These are phyloP conservation scores for Nitzschia sp. DNA, from an alignment of 108 stramenopile genomes.

Conservation along the genomic window DNA sequence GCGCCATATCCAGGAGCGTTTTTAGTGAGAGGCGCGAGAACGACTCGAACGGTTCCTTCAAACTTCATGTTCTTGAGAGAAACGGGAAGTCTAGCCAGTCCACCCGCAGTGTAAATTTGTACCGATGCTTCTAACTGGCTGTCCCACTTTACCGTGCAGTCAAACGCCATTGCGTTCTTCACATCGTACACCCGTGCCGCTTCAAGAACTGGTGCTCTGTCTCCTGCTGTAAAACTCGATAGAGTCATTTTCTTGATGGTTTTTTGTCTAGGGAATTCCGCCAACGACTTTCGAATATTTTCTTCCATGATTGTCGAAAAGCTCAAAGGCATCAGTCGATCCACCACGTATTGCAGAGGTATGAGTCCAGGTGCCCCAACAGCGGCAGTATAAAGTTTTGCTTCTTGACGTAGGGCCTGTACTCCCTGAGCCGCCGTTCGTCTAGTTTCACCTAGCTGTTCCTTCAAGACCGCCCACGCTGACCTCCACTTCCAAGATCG, in stretches of 20 bases:
- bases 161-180: slow-evolving; percentile 37
- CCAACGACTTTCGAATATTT: slow-evolving; percentile 34
- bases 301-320: slow-evolving; percentile 41
- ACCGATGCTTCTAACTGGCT: slow-evolving; percentile 33
- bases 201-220: slow-evolving; percentile 33
- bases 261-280: slow-evolving; percentile 24
- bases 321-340: slow-evolving; percentile 45
- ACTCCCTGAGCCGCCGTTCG: slow-evolving; percentile 54
- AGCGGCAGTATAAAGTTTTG: slow-evolving; percentile 34
- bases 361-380: slow-evolving; percentile 46
- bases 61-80: slow-evolving; percentile 52
- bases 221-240: slow-evolving; percentile 40
- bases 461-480: slow-evolving; percentile 44
- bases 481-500: slow-evolving; percentile 33
- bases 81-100: slow-evolving; percentile 38
- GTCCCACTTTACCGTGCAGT: slow-evolving; percentile 33
- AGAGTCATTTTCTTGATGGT: slow-evolving; percentile 40
- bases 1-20: slow-evolving; percentile 53
- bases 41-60: slow-evolving; percentile 46
- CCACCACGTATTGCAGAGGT: slow-evolving; percentile 56
- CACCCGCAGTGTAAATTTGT: slow-evolving; percentile 31
- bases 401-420: slow-evolving; percentile 52
- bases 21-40: slow-evolving; percentile 36
- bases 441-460: slow-evolving; percentile 36
- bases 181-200: slow-evolving; percentile 55